Evolutionary conservation across 768 basidiomycete species (phyloP).

Genomic region (Trametes cingulata): DNA sequence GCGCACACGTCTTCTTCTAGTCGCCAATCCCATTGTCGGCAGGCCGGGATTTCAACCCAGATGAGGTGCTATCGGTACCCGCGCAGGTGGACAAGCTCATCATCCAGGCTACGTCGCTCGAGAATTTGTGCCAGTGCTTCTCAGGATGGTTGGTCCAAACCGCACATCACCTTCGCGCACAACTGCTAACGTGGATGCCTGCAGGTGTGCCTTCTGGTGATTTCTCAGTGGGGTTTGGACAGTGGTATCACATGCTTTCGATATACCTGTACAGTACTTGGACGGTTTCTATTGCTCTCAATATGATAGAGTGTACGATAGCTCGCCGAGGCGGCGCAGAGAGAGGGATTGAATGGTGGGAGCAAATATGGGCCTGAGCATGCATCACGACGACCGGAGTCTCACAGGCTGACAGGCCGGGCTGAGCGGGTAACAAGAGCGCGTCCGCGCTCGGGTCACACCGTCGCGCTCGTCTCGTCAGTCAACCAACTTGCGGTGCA

Average conservation of each 20-base stretch:
- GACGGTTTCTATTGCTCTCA: constrained; percentile 7
- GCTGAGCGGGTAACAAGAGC: constrained; percentile 16
- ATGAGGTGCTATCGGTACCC: constrained; percentile 67
- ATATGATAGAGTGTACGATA: constrained; percentile 16
- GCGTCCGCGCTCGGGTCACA: constrained; percentile 12
- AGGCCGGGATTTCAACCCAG: constrained; percentile 95
- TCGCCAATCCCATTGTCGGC: constrained; percentile 2
- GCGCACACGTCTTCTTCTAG: not conserved
- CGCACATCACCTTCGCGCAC: too few species aligned
- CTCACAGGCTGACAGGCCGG: constrained; percentile 13
- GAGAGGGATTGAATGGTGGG: not conserved
- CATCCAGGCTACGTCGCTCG: constrained; percentile 87
- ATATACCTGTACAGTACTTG: constrained; percentile 18
- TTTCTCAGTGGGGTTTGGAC: not conserved
- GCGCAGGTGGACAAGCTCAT: constrained; percentile 93
- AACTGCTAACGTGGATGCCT: not conserved
- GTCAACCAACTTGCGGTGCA: constrained; percentile 15
- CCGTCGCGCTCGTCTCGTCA: constrained; percentile 12
- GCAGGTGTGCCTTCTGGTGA: constrained; percentile 79
- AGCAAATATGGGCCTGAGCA: not conserved
- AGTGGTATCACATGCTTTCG: constrained; percentile 9
- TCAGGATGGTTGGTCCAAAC: constrained; percentile 74
- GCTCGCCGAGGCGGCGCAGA: not conserved
- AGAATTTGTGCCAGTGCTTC: constrained; percentile 96
- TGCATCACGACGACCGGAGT: not conserved